Percentiles rank a stretch among this genome's conserved stretches.
These are phyloP conservation scores for Umbelopsis isabellina DNA, from an alignment of 192 early-diverging fungal species.

Conservation along the genomic window DNA sequence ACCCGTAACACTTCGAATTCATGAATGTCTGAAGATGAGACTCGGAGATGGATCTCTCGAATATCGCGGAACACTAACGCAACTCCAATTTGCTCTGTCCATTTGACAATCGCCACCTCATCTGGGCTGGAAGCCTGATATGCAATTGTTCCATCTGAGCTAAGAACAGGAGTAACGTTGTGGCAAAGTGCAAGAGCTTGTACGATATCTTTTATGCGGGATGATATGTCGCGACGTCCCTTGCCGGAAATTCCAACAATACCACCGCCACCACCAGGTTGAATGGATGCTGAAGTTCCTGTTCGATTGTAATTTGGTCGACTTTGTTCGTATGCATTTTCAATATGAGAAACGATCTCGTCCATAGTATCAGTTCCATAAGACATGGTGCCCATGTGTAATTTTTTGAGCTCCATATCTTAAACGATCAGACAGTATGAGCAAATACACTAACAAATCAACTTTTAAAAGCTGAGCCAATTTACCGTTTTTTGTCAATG, in stretches of 20 bases:
- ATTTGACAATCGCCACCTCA: constrained; percentile 93
- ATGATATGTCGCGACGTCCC: constrained; percentile 81
- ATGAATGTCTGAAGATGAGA: constrained; percentile 52
- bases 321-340: constrained; percentile 48
- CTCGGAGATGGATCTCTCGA: constrained; percentile 65
- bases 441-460: not conserved
- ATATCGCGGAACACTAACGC: constrained; percentile 79
- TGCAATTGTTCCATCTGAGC: constrained; percentile 62
- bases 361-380: constrained; percentile 90
- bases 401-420: constrained; percentile 95
- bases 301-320: constrained; percentile 33
- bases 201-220: constrained; percentile 85
- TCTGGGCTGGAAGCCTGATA: constrained; percentile 97
- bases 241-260: constrained; percentile 50
- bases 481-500: constrained; percentile 89
- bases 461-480: not conserved
- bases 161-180: constrained; percentile 82
- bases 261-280: not conserved
- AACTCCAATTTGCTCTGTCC: constrained; percentile 88
- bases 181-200: constrained; percentile 89
- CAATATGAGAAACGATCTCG: constrained; percentile 76
- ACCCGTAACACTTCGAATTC: constrained; percentile 85
- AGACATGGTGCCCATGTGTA: constrained; percentile 96
- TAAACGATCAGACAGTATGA: constrained; percentile 1
- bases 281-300: not conserved